phyloP scores from a whole-genome alignment of 1,284 basidiomycete species.

The Puccinia triticina region DNA sequence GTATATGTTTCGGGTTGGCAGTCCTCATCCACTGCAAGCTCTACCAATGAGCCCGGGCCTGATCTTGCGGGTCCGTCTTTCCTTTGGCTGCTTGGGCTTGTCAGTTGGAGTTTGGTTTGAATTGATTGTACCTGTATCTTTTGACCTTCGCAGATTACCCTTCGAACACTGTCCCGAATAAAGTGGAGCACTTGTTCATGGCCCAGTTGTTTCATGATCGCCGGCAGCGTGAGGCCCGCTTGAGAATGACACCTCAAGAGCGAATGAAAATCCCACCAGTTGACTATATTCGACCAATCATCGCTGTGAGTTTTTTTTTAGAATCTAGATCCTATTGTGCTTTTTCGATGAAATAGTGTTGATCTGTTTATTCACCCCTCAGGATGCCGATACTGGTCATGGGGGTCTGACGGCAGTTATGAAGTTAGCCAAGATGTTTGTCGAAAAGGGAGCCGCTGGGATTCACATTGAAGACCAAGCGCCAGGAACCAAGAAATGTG shows the following conservation, averaged over 20 bases:
- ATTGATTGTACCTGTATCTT: slow-evolving; percentile 55
- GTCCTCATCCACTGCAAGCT: slow-evolving; percentile 84
- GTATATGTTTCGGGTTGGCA: slow-evolving; percentile 96
- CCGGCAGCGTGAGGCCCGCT: slow-evolving; percentile 82
- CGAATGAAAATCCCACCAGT: slow-evolving; percentile 69
- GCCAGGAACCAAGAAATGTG: slow-evolving; percentile 90
- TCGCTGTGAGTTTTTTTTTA: slow-evolving; percentile 75
- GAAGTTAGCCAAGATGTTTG: slow-evolving; percentile 91
- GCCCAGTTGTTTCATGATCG: slow-evolving; percentile 83
- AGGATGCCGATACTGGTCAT: slow-evolving; percentile 67
- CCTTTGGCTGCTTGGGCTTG: background rate
- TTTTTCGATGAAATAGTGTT: background rate
- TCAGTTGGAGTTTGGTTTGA: slow-evolving; percentile 16
- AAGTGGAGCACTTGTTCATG: slow-evolving; percentile 81
- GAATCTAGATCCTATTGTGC: background rate
- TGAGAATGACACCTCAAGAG: slow-evolving; percentile 69
- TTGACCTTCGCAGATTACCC: slow-evolving; percentile 70
- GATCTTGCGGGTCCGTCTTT: slow-evolving; percentile 77
- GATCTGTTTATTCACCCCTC: slow-evolving; percentile 52
- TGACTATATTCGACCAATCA: slow-evolving; percentile 88
- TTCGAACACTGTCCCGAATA: slow-evolving; percentile 90
- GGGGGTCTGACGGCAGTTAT: slow-evolving; percentile 92
- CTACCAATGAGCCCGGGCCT: slow-evolving; percentile 93
- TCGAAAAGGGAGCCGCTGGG: slow-evolving; percentile 83
- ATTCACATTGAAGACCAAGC: slow-evolving; percentile 91